phyloP scores from a whole-genome alignment of 345 rosid genomes.

The Dipteronia sinensis region DNA sequence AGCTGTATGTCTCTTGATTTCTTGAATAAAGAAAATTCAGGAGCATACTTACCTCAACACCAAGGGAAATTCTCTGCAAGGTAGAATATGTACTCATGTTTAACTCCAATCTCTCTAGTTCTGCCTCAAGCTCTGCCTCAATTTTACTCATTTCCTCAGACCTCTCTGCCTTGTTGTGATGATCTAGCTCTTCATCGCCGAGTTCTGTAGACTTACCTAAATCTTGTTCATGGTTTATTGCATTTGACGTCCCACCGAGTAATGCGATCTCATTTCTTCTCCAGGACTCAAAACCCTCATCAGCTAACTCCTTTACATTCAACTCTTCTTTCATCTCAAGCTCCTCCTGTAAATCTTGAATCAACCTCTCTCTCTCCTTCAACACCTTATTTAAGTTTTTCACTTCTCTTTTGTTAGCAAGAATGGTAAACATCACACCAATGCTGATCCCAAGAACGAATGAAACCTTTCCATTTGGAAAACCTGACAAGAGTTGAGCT shows the following conservation, averaged over 20 bases:
- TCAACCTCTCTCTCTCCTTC: conserved; percentile 30
- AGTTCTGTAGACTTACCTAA: not conserved
- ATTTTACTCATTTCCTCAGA: conserved; percentile 32
- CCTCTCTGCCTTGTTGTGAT: conserved; percentile 3
- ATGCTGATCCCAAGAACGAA: conserved; percentile 32
- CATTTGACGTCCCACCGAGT: not conserved
- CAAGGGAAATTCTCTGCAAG: conserved; percentile 11
- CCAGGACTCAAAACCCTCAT: no score
- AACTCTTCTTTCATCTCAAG: conserved; percentile 36
- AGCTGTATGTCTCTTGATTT: not conserved
- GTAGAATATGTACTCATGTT: conserved; percentile 24
- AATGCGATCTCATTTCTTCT: not conserved
- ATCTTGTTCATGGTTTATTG: not conserved
- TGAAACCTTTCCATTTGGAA: conserved; percentile 5
- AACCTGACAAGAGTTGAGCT: conserved; percentile 22
- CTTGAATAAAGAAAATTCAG: not conserved
- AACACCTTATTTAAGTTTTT: conserved; percentile 29
- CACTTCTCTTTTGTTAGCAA: conserved; percentile 20
- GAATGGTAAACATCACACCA: conserved; percentile 22
- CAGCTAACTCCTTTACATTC: no score
- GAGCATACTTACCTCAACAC: conserved; percentile 20
- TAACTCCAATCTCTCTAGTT: conserved; percentile 32
- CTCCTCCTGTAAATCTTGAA: conserved; percentile 38
- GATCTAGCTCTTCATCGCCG: not conserved
- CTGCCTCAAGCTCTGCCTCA: conserved; percentile 47